Base-by-base conservation (phyloP, 331 rosid genomes). In the Acacia concinna region DNA sequence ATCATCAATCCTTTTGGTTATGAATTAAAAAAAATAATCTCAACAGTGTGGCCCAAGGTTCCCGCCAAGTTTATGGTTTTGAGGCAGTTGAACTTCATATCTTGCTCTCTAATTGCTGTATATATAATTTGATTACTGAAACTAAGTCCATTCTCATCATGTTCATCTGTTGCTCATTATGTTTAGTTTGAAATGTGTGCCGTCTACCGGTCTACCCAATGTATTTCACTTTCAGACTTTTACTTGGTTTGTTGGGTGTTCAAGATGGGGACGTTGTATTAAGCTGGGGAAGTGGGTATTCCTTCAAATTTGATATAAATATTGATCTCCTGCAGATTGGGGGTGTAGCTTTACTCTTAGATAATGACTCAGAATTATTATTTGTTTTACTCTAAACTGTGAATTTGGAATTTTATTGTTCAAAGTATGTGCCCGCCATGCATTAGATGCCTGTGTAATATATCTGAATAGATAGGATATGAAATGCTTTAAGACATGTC, bases 221-320 rank as follows among this genome's bases (percentile, higher is more conserved):
- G 62, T 5, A 32, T 37, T 6, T 51, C 38, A 27, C 60, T 52
- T 66, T 49, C 20, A 27, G 68, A 51, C 52, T 76, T 44, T 2
- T 31, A 31, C 59, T 60, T 41, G 70, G 7, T 62, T 41, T 27
- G 59, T 8, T 60, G 14, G 46, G 56, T 41, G 46, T 76, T 43
- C 71, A 59, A 75, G 35, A 30, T 5, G 46, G 59, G 79, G 72
- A 31, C 31, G 47, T 31, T 75, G 71, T 46, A 35, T 35, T 23
- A 46, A 23, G 28, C 30, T 46, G 63, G 17, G 49, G 46, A 37
- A n/a, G n/a, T n/a, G n/a, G n/a, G 35, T 38, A 38, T 38, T 44
- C 80, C 34, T 44, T 15, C 30, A 49, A 43, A 17, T 30, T 13
- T 52, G 23, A 51, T 73, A 34, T 54, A 12, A n/a, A 51, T 56